Conservation (phyloP, 148 eudicot genomes). For the Fagopyrum homotropicum region DNA sequence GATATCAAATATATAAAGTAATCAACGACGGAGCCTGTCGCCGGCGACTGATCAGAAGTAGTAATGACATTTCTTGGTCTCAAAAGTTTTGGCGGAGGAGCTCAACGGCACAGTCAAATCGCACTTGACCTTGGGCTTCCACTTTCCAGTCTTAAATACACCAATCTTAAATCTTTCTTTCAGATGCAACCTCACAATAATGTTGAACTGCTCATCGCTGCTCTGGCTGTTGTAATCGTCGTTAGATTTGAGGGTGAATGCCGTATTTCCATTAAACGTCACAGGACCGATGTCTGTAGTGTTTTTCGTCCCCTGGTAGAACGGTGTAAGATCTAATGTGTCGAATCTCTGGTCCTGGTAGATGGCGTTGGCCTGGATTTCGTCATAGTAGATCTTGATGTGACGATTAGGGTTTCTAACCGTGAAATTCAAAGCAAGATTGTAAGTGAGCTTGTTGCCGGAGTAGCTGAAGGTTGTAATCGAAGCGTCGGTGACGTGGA, state of each 20-base stretch:
- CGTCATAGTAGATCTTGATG: slow-evolving; percentile 66
- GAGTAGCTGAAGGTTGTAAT: slow-evolving; percentile 48
- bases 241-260: slow-evolving; percentile 24
- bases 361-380: slow-evolving; percentile 38
- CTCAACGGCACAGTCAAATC: slow-evolving; percentile 55
- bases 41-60: slow-evolving; percentile 14
- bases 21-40: not conserved
- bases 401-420: slow-evolving; percentile 51
- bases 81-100: slow-evolving; percentile 23
- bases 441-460: slow-evolving; percentile 38
- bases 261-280: slow-evolving; percentile 28
- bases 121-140: slow-evolving; percentile 48
- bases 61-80: slow-evolving; percentile 37
- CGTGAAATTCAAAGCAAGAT: slow-evolving; percentile 36
- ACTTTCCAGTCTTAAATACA: slow-evolving; percentile 35
- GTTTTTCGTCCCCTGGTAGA: slow-evolving; percentile 55
- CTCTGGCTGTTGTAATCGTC: slow-evolving; percentile 27
- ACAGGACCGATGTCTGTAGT: slow-evolving; percentile 30
- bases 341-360: slow-evolving; percentile 43
- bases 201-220: slow-evolving; percentile 29
- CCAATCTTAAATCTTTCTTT: slow-evolving; percentile 43
- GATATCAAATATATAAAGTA: not conserved
- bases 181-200: slow-evolving; percentile 48
- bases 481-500: slow-evolving; percentile 46
- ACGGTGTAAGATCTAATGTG: slow-evolving; percentile 12